These are phyloP conservation scores for Tolypocladium nubicola DNA, from an alignment of 2,329 filamentous ascomycete species.

Conservation along the genomic window DNA sequence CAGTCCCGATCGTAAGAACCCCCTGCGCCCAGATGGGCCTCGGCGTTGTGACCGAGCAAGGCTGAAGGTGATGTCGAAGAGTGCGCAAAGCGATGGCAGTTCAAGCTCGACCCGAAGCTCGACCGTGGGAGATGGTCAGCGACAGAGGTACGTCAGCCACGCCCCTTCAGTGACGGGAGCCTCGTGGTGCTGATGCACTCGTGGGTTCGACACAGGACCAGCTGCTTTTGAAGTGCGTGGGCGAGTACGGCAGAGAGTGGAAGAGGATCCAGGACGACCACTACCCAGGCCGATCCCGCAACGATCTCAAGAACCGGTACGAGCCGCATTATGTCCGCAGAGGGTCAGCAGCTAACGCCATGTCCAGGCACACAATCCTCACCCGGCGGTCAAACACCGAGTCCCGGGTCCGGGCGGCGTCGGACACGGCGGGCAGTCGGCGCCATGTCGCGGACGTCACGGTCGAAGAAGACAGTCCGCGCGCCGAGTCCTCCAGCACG, in stretches of 20 bases:
- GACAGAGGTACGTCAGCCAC: slow-evolving; percentile 8
- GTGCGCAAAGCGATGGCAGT: slow-evolving; percentile 35
- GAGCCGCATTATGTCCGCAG: too few relatives aligned
- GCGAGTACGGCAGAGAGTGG: slow-evolving; percentile 11
- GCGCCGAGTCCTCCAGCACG: too few relatives aligned
- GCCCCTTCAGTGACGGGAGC: too few relatives aligned
- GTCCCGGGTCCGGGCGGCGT: too few relatives aligned
- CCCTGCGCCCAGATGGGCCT: too few relatives aligned
- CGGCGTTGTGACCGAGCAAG: too few relatives aligned
- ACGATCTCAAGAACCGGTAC: slow-evolving; percentile 12
- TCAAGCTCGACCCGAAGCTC: slow-evolving; percentile 28
- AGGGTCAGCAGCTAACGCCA: too few relatives aligned
- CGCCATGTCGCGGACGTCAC: too few relatives aligned
- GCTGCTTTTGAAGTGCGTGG: slow-evolving; percentile 7
- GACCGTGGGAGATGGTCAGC: slow-evolving; percentile 13
- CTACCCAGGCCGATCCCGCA: slow-evolving; percentile 9
- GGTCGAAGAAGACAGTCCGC: too few relatives aligned
- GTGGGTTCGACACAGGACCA: slow-evolving; percentile 6
- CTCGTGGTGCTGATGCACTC: neutral
- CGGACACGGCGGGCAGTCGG: too few relatives aligned
- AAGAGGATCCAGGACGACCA: slow-evolving; percentile 10
- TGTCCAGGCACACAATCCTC: too few relatives aligned
- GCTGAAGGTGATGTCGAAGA: slow-evolving; percentile 15
- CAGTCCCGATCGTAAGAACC: slow-evolving; percentile 12
- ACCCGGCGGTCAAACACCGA: too few relatives aligned